Base-by-base conservation (phyloP, 306 rosid genomes). In the Quercus mongolica region DNA sequence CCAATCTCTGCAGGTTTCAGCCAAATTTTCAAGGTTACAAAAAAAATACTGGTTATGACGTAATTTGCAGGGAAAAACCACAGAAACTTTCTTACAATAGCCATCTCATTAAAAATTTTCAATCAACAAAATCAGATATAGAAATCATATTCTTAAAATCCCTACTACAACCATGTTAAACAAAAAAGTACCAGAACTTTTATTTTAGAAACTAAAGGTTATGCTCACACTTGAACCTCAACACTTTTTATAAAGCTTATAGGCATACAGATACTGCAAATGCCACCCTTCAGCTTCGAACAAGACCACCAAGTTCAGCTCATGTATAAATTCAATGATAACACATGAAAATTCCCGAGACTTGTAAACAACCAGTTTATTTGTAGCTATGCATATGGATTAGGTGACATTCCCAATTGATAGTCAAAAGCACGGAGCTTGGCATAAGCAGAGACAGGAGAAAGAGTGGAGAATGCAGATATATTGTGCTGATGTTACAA, bases 1-100 rank as follows among this genome's bases (percentile, higher is more conserved):
- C 97, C 98, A 86, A 86, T 64, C 94, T 88, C 98, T 94, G 98
- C 91, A 75, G 33, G 65, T 58, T 51, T 69, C 6, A 15, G 8
- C 57, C 76, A 73, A 80, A 33, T 38, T 44, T 30, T 55, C 46
- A 73, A 44, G 56, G 71, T 83, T 79, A 85, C 62, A 83, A 20
- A 6, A 13, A 3, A 8, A 74, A 38, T 18, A 69, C 62, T 12
- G 33, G 57, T 35, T 35, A 28, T 56, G 19, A 25, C 54, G 69
- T 54, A 74, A 18, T 38, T 35, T 11, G 3, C 23, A 51, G 38
- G 58, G 57, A n/a, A 5, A 59, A 44, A 59, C 30, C 15, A 12
- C 15, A 23, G 6, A 59, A 21, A 10, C 26, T 4, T 23, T 15
- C 30, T 25, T 25, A 19, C 20, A 49, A 56, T 58, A 18, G 13